Evolutionary conservation across 441 rosid genomes (phyloP).

Genomic region (Croton laevigatus): DNA sequence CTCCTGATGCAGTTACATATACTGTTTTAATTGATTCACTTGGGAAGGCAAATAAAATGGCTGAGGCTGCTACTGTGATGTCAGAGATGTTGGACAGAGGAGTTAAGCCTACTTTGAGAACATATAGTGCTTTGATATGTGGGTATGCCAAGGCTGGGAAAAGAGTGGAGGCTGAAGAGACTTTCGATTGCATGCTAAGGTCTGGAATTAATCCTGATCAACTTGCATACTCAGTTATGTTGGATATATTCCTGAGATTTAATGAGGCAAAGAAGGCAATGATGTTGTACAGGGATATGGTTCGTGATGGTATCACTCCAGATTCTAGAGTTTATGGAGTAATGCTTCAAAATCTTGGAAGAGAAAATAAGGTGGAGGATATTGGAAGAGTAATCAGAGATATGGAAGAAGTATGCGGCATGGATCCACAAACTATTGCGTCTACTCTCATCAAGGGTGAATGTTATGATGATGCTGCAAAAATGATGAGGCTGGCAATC

Average conservation of each 20-base stretch:
- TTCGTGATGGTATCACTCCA: conserved; percentile 54
- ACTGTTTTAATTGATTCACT: conserved; percentile 87
- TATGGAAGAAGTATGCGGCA: conserved; percentile 61
- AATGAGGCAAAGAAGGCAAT: conserved; percentile 61
- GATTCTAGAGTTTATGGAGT: conserved; percentile 53
- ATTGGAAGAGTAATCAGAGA: conserved; percentile 62
- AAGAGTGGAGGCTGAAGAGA: conserved; percentile 71
- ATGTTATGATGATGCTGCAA: conserved; percentile 81
- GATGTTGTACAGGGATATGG: conserved; percentile 63
- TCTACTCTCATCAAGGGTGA: conserved; percentile 79
- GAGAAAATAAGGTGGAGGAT: conserved; percentile 53
- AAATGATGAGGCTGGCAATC: conserved; percentile 63
- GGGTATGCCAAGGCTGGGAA: conserved; percentile 96
- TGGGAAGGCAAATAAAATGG: conserved; percentile 76
- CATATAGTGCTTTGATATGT: conserved; percentile 91
- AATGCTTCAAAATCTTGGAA: conserved; percentile 51
- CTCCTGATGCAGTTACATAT: conserved; percentile 87
- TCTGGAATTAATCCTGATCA: conserved; percentile 84
- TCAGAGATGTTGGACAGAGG: conserved; percentile 87
- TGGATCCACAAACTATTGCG: conserved; percentile 63
- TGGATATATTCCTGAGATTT: conserved; percentile 71
- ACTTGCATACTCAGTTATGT: conserved; percentile 81
- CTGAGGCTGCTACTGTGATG: conserved; percentile 76
- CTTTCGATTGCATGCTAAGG: conserved; percentile 70
- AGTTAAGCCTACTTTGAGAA: conserved; percentile 79